Percentiles rank a stretch among this genome's conserved stretches.
These are phyloP conservation scores for Hanseniaspora vineae DNA, from an alignment of 805 yeast genomes.

Conservation along the genomic window DNA sequence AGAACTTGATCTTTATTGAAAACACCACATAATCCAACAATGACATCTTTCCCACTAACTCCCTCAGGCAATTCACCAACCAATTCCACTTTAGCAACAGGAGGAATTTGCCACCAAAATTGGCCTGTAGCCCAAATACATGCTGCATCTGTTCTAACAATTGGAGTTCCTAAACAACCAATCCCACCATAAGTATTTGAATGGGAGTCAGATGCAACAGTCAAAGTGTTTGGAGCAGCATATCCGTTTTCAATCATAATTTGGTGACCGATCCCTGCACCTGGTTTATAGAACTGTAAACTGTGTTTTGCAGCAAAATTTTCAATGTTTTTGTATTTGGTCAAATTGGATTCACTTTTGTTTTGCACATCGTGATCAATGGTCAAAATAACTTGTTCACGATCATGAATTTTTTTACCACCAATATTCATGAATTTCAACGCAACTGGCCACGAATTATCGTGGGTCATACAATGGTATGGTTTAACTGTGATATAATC, in stretches of 20 bases:
- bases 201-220: constrained; percentile 97
- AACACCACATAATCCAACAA: constrained; percentile 88
- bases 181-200: constrained; percentile 97
- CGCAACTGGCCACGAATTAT: constrained; percentile 99
- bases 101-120: constrained; percentile 99
- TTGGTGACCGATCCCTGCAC: constrained; percentile 98
- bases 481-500: constrained; percentile 94
- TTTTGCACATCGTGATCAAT: constrained; percentile 97
- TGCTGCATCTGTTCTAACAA: constrained; percentile 98
- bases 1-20: constrained; percentile 87
- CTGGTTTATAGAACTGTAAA: constrained; percentile 95
- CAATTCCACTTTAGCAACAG: constrained; percentile 88
- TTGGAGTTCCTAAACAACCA: constrained; percentile 92
- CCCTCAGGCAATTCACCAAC: constrained; percentile 73
- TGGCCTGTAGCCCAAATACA: constrained; percentile 99
- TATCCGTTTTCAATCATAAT: constrained; percentile 98
- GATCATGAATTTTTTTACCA: constrained; percentile 68
- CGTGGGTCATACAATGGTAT: constrained; percentile 98
- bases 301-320: constrained; percentile 83
- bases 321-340: constrained; percentile 80
- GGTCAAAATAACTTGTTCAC: constrained; percentile 88
- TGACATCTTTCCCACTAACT: constrained; percentile 92
- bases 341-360: constrained; percentile 74
- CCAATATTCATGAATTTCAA: constrained; percentile 92
- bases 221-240: constrained; percentile 84